Percentiles rank a stretch among this genome's conserved stretches.
Conservation (phyloP, 1,284 basidiomycete genomes). For the Marasmius sp. region DNA sequence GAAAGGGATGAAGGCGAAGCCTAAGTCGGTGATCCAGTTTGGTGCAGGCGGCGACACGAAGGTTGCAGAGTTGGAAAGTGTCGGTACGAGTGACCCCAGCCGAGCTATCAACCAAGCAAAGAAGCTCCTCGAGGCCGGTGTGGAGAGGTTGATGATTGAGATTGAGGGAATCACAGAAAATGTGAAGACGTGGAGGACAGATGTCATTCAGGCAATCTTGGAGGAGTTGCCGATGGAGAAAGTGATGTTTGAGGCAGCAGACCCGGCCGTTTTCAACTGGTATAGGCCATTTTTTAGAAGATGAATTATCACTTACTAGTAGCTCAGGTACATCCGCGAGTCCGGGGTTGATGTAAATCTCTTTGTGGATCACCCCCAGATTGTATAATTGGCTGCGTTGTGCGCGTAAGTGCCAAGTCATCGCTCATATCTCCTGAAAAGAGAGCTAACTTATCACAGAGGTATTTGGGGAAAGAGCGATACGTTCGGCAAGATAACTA, state of each 20-base stretch:
- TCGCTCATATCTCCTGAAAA: too few species aligned
- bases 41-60: slow-evolving; percentile 43
- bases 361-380: slow-evolving; percentile 48
- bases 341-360: slow-evolving; percentile 44
- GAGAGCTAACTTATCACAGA: slow-evolving; percentile 35
- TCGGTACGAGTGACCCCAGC: slow-evolving; percentile 41
- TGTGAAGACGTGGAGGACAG: slow-evolving; percentile 41
- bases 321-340: slow-evolving; percentile 32
- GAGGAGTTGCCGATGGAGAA: slow-evolving; percentile 40
- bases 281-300: slow-evolving; percentile 14
- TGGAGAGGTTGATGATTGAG: slow-evolving; percentile 47
- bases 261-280: slow-evolving; percentile 33
- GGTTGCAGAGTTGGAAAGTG: slow-evolving; percentile 36
- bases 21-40: slow-evolving; percentile 41
- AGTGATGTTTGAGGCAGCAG: slow-evolving; percentile 49
- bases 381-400: slow-evolving; percentile 39
- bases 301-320: too few species aligned
- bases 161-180: slow-evolving; percentile 51
- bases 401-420: too few species aligned
- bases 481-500: slow-evolving; percentile 19
- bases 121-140: slow-evolving; percentile 41
- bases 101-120: slow-evolving; percentile 46
- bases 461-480: slow-evolving; percentile 46
- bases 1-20: slow-evolving; percentile 45
- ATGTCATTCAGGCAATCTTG: slow-evolving; percentile 44